Evolutionary conservation across 306 rosid genomes (phyloP).

Genomic region (Citrullus colocynthis): DNA sequence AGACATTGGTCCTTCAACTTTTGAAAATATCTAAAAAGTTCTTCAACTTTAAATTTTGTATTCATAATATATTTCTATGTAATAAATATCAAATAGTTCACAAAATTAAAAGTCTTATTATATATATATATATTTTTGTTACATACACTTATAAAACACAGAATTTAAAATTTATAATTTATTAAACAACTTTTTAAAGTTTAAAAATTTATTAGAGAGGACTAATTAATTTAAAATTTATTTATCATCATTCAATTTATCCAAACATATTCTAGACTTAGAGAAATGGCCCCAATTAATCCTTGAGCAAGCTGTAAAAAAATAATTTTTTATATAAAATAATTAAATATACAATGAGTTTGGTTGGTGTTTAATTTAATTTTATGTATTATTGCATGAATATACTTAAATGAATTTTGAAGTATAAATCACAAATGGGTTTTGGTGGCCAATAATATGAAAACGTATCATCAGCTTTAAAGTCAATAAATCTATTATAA

Average conservation of each 20-base stretch:
- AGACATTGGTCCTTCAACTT: no score
- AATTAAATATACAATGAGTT: no score
- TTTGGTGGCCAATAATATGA: not conserved
- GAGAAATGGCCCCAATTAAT: not conserved
- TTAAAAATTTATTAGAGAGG: no score
- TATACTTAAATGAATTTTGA: not conserved
- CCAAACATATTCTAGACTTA: not conserved
- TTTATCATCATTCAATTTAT: not conserved
- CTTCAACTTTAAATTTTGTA: no score
- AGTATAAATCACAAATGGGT: not conserved
- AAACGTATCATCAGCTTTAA: not conserved
- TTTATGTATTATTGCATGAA: not conserved
- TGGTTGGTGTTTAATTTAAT: not conserved
- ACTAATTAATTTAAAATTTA: no score
- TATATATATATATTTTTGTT: no score
- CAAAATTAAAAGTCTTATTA: no score
- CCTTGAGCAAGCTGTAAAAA: not conserved
- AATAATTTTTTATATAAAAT: no score
- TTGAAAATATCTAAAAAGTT: no score
- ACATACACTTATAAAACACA: not conserved
- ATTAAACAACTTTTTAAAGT: no score
- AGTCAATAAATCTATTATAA: conserved; percentile 4
- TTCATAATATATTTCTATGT: no score
- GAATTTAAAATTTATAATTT: not conserved
- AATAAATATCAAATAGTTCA: not conserved